Evolutionary conservation across 495 filamentous ascomycete genomes (phyloP), one percentile per base, ranked within the genome.

Genomic region (Darksidea phi): DNA sequence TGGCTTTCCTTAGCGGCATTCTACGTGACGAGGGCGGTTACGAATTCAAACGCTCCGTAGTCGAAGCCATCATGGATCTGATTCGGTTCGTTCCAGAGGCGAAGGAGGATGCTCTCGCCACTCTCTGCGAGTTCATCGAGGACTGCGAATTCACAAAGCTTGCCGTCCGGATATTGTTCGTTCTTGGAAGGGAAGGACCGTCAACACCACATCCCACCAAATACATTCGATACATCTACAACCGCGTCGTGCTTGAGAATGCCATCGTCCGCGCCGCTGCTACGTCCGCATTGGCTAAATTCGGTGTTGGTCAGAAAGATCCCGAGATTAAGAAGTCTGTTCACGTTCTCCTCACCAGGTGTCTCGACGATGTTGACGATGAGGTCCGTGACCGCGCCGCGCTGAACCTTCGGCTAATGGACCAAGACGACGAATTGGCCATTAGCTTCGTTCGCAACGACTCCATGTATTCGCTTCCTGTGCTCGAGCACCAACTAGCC

Each of bases 91-190:
- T 97, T 5, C 94, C 95, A 3, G 94, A 96, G 41, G 95, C 90
- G 67, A 95, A 95, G 77, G 94, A 97, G 77, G 95, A 99, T 71
- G 91, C 95, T 20, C 84, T 99, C 36, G 90, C 91, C 13, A 94
- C 97, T 71, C 84, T 99, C 15, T 97, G 93, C 76, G 94, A 99
- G 71, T 99, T 99, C 74, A 97, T 99, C 64, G 94, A 99, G 74
- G 94, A 99, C 72, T 99, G 94, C 79, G 94, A 99, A 70, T 99
- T 97, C 74, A 97, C 94, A 17, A 99, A 99, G 76, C 82, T 99
- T 53, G 93, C 95, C 36, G 93, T 99, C 48, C 85, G 95, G 45
- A 91, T 97, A 61, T 77, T 99, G 37, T 93, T 97, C 76, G 82
- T 97, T 25, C 83, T 99, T 32, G 94, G 95, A 65, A 80, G 89